These are phyloP conservation scores for Cucurbita ficifolia DNA, from an alignment of 306 rosid species.

Conservation along the genomic window DNA sequence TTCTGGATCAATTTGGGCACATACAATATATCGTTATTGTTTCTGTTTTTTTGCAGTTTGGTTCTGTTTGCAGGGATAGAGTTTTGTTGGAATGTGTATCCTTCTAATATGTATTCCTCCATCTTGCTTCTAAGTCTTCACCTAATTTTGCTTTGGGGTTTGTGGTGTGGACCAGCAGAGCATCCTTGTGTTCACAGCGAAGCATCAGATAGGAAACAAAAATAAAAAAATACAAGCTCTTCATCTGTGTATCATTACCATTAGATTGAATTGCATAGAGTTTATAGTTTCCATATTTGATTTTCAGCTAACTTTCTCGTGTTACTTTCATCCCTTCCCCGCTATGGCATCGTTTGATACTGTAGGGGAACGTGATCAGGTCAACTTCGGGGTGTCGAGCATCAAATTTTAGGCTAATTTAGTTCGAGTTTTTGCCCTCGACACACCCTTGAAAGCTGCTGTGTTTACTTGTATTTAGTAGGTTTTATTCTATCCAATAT, in stretches of 20 bases:
- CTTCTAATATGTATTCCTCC: constrained; percentile 54
- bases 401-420: background rate
- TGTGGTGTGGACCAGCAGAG: constrained; percentile 60
- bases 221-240: constrained; percentile 9
- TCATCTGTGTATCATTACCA: too few species aligned
- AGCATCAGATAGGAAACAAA: constrained; percentile 21
- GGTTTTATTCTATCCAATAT: background rate
- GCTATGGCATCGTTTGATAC: background rate
- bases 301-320: too few species aligned
- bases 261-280: too few species aligned
- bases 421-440: background rate
- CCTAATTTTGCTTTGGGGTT: constrained; percentile 55
- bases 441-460: background rate
- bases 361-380: background rate
- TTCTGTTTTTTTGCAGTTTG: constrained; percentile 26
- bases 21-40: background rate
- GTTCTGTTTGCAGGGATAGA: constrained; percentile 67
- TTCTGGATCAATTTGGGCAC: background rate
- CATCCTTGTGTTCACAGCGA: constrained; percentile 36
- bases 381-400: background rate
- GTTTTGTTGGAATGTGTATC: constrained; percentile 82
- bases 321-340: too few species aligned
- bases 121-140: constrained; percentile 51
- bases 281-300: too few species aligned
- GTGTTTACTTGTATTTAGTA: background rate